Conservation (phyloP, 2,329 filamentous ascomycete genomes). For the Penicillium capsulatum region DNA sequence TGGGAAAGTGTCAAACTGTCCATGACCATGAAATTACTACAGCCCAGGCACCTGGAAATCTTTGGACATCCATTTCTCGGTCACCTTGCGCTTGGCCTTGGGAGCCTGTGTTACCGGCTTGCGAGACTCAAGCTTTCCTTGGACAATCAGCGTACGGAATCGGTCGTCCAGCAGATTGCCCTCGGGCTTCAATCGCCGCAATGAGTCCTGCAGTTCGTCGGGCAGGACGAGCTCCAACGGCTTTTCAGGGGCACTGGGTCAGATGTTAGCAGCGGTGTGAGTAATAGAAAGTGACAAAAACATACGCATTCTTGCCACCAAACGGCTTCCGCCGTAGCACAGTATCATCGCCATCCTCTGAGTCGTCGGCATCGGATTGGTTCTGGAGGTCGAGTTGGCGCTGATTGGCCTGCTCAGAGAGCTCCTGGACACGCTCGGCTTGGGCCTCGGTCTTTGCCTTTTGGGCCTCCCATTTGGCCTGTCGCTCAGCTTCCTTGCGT, state of each 20-base stretch:
- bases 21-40: slow-evolving; percentile 19
- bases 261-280: slow-evolving; percentile 17
- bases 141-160: slow-evolving; percentile 81
- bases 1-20: too few relatives aligned
- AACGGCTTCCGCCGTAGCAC: slow-evolving; percentile 67
- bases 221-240: slow-evolving; percentile 75
- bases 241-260: slow-evolving; percentile 59
- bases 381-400: slow-evolving; percentile 48
- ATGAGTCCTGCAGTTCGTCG: slow-evolving; percentile 76
- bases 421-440: slow-evolving; percentile 64
- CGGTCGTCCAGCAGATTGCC: slow-evolving; percentile 92
- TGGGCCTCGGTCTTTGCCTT: slow-evolving; percentile 71
- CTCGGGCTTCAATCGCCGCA: slow-evolving; percentile 82
- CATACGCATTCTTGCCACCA: slow-evolving; percentile 56
- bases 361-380: slow-evolving; percentile 35
- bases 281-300: slow-evolving; percentile 9
- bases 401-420: slow-evolving; percentile 52
- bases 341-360: slow-evolving; percentile 57
- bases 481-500: slow-evolving; percentile 79
- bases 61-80: slow-evolving; percentile 98
- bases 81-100: slow-evolving; percentile 73
- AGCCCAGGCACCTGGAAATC: slow-evolving; percentile 65
- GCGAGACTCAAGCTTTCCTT: slow-evolving; percentile 82
- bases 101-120: slow-evolving; percentile 74
- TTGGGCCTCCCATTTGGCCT: slow-evolving; percentile 69